Evolutionary conservation across 495 filamentous ascomycete genomes (phyloP), one percentile per base, ranked within the genome.

Genomic region (Peziza echinospora): DNA sequence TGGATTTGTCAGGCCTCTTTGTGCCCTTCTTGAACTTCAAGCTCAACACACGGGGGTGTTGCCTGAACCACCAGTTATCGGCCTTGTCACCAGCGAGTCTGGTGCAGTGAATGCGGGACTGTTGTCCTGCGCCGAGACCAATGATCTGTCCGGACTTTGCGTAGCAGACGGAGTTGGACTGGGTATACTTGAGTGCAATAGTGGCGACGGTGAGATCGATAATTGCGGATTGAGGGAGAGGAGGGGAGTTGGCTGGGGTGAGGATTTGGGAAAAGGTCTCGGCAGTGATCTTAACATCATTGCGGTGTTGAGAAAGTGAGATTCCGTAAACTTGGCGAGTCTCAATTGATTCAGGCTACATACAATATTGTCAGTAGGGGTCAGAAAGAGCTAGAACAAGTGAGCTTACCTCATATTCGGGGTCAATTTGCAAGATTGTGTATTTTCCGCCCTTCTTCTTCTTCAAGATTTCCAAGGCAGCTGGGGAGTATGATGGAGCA

Each of bases 371-470:
- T n/a, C n/a, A n/a, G 5, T 13, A 22, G 22, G 22, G 16, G 1
- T 17, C 4, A 16, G 6, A 10, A 41, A 16, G 16, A 37, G 21
- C n/a, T 3, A 21, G n/a, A n/a, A n/a, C n/a, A 16, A n/a, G 9
- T 37, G 16, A 28, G 1, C 21, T 40, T 48, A 45, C 48, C 43
- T 76, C 75, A 62, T 86, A 96, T 48, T 77, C 69, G 44, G 79
- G 77, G 53, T 97, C 84, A 65, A 97, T 93, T 68, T 94, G 76
- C 21, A 97, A 79, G 41, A 97, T 77, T 24, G 94, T 76, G 69
- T 94, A 97, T 60, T 83, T 87, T 57, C 91, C 89, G 39, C 82
- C 86, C 69, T 97, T 97, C 75, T 97, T 97, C 72, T 93, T 93
- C 65, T 76, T 82, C 50, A 97, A 70, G 52, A 97, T 89, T 54